Conservation (phyloP, 2,329 filamentous ascomycete species). For the Epichloe elymi region DNA sequence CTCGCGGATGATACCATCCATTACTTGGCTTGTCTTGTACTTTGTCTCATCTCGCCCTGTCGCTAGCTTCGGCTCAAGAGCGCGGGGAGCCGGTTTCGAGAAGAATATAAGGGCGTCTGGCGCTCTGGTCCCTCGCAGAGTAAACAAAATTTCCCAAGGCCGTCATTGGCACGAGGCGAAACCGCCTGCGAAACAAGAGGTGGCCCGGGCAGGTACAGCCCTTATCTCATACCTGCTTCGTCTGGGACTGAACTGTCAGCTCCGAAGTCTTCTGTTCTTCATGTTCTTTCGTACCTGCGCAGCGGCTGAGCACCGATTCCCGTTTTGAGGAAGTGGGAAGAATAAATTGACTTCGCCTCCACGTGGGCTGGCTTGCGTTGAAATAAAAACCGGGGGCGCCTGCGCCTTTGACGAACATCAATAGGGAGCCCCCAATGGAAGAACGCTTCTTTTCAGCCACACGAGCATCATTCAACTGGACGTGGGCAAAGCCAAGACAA, state of each 20-base stretch:
- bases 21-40: background rate
- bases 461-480: background rate
- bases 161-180: background rate
- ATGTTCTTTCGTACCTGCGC: too few relatives aligned
- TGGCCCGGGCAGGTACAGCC: too few relatives aligned
- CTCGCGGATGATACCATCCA: too few relatives aligned
- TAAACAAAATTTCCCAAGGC: background rate
- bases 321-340: too few relatives aligned
- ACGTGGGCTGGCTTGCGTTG: too few relatives aligned
- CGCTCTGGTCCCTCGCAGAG: background rate
- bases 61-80: background rate
- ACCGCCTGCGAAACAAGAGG: background rate
- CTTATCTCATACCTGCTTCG: background rate
- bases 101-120: background rate
- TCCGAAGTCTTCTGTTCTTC: too few relatives aligned
- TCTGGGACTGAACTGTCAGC: background rate
- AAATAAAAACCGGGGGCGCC: background rate
- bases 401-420: background rate
- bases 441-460: background rate
- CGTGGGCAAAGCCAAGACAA: too few relatives aligned
- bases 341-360: too few relatives aligned
- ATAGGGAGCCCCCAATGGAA: background rate
- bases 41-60: too few relatives aligned
- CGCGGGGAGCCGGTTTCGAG: background rate
- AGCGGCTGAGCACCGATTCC: too few relatives aligned